Percentiles rank a stretch among this genome's conserved stretches.
Conservation (phyloP, 257 asterid species). For the Solanum medicagineum region DNA sequence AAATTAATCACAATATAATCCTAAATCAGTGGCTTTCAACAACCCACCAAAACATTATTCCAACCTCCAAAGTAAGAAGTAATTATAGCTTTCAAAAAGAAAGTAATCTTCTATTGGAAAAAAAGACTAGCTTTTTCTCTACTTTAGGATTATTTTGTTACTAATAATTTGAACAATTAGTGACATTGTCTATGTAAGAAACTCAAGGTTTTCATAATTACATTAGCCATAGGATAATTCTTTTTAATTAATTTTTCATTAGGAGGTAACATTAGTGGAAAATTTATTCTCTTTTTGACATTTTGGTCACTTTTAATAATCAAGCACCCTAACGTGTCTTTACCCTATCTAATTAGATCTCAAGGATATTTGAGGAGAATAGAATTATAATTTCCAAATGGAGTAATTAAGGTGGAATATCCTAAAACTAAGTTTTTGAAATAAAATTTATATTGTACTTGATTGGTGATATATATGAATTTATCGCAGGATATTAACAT, state of each 20-base stretch:
- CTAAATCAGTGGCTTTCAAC: constrained; percentile 44
- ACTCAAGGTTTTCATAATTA: constrained; percentile 20
- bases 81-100: constrained; percentile 4
- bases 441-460: too few relatives aligned
- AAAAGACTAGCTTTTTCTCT: background rate
- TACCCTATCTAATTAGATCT: background rate
- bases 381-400: background rate
- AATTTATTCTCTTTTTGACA: background rate
- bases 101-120: background rate
- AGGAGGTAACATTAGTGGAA: background rate
- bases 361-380: too few relatives aligned
- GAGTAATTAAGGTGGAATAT: background rate
- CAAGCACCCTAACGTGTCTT: background rate
- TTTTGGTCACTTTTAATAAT: background rate
- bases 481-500: background rate
- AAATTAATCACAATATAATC: constrained; percentile 5
- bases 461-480: too few relatives aligned
- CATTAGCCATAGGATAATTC: background rate
- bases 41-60: constrained; percentile 9
- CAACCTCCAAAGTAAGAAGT: background rate
- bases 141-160: constrained; percentile 9
- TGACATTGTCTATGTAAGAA: background rate
- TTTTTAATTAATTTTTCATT: background rate
- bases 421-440: background rate
- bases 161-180: constrained; percentile 9